Conservation (phyloP, 177 flowering plant species). For the Vitis hybrid region DNA sequence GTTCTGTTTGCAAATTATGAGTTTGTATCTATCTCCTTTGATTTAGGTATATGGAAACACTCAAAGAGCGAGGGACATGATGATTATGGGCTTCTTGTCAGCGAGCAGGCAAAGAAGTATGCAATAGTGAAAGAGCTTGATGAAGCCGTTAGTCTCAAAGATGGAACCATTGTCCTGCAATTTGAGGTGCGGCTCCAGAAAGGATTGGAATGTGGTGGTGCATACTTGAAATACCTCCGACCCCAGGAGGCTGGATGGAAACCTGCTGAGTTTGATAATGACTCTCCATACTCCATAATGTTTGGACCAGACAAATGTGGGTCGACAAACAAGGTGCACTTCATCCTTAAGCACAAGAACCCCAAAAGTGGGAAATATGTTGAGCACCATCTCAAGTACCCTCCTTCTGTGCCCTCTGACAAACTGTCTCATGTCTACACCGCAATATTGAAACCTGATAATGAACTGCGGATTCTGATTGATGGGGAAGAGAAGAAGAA, state of each 20-base stretch:
- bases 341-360: slow-evolving; percentile 65
- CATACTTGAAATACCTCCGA: slow-evolving; percentile 65
- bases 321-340: slow-evolving; percentile 66
- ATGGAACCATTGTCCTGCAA: slow-evolving; percentile 51
- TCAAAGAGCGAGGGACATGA: slow-evolving; percentile 72
- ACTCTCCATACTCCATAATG: slow-evolving; percentile 60
- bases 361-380: slow-evolving; percentile 59
- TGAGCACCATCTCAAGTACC: slow-evolving; percentile 67
- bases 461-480: slow-evolving; percentile 46
- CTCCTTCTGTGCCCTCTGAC: slow-evolving; percentile 65
- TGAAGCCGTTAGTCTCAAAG: slow-evolving; percentile 44
- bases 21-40: background rate
- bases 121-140: slow-evolving; percentile 67
- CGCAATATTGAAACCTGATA: slow-evolving; percentile 55
- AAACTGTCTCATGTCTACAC: slow-evolving; percentile 62
- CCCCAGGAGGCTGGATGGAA: slow-evolving; percentile 71
- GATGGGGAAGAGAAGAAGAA: slow-evolving; percentile 75
- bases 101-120: slow-evolving; percentile 64
- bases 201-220: slow-evolving; percentile 81
- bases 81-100: slow-evolving; percentile 70
- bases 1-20: no score
- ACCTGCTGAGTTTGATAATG: slow-evolving; percentile 55
- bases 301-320: slow-evolving; percentile 37
- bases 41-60: slow-evolving; percentile 67
- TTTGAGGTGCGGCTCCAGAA: slow-evolving; percentile 64